A percentile compares a stretch with the other conserved stretches of the same genome.
These are phyloP conservation scores for Chloris gayana DNA, from an alignment of 176 grass and related monocot genomes.

Conservation along the genomic window DNA sequence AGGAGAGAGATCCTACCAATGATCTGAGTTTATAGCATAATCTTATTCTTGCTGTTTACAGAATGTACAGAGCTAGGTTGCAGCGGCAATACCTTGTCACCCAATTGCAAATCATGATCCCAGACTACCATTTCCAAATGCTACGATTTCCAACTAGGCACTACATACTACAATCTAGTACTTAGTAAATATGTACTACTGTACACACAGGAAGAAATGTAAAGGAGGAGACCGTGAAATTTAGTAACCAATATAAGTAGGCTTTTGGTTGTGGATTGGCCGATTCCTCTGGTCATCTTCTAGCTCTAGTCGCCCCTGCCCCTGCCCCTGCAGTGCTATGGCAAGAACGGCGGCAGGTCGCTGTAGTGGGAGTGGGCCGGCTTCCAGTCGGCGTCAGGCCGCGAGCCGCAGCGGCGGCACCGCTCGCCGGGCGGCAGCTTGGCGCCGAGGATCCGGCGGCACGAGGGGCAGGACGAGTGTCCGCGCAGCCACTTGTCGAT, in stretches of 20 bases:
- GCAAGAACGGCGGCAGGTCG: constrained; percentile 44
- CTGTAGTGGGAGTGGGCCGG: constrained; percentile 27
- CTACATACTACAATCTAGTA: not conserved
- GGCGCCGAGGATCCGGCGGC: constrained; percentile 53
- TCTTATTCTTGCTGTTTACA: constrained; percentile 30
- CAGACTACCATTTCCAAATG: not conserved
- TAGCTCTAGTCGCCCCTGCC: not conserved
- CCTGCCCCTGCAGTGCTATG: constrained; percentile 15
- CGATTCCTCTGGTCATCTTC: constrained; percentile 14
- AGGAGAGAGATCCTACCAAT: not conserved
- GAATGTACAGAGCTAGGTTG: constrained; percentile 34
- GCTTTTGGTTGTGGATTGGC: not conserved
- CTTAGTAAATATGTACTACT: not conserved
- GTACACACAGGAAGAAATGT: not conserved
- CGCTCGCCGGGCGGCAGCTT: constrained; percentile 43
- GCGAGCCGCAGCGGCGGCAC: constrained; percentile 51
- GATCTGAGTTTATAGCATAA: not conserved
- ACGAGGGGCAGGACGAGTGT: constrained; percentile 73
- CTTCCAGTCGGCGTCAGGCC: constrained; percentile 42
- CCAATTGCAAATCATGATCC: constrained; percentile 3
- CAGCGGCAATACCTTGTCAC: not conserved
- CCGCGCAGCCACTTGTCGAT: constrained; percentile 71
- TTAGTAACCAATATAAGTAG: not conserved
- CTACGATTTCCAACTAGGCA: constrained; percentile 4
- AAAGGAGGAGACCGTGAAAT: constrained; percentile 16